A percentile compares a stretch with the other conserved stretches of the same genome.
These are phyloP conservation scores for Neoascochyta sp. DNA, from an alignment of 2,329 filamentous ascomycete genomes.

Conservation along the genomic window DNA sequence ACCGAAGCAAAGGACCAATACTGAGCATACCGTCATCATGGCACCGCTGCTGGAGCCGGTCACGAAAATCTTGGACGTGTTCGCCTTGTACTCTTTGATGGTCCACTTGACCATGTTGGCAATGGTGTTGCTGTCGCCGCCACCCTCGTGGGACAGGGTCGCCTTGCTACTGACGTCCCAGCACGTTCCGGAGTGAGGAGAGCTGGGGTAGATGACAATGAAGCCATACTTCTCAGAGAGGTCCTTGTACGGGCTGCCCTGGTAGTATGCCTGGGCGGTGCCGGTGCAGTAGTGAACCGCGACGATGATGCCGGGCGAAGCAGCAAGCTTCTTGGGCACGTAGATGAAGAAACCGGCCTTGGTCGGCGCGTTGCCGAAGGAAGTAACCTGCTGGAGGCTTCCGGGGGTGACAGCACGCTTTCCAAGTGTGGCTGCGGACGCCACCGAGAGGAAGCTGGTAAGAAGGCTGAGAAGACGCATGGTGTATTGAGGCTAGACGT, in stretches of 20 bases:
- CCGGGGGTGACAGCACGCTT: constrained; percentile 28
- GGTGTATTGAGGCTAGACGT: constrained; percentile 3
- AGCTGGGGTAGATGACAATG: constrained; percentile 58
- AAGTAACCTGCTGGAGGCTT: constrained; percentile 38
- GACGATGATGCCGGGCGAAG: constrained; percentile 52
- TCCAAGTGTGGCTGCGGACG: constrained; percentile 18
- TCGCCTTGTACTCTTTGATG: constrained; percentile 50
- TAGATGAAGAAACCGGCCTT: constrained; percentile 54
- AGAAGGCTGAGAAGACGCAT: constrained; percentile 25
- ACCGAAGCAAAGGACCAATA: no score
- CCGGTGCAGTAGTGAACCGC: constrained; percentile 58
- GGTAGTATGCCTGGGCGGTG: constrained; percentile 49
- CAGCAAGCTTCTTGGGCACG: constrained; percentile 44
- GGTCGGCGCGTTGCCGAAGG: constrained; percentile 47
- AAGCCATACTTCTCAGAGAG: constrained; percentile 56
- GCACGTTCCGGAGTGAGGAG: constrained; percentile 52
- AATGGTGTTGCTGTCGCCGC: constrained; percentile 55
- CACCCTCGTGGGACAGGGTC: constrained; percentile 55
- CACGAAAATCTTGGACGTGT: constrained; percentile 52
- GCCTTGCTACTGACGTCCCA: constrained; percentile 58
- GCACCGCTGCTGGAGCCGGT: constrained; percentile 54
- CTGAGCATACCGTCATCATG: constrained; percentile 50
- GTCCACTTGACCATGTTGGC: constrained; percentile 59
- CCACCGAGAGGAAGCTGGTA: constrained; percentile 18
- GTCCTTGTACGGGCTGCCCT: constrained; percentile 51